Base-by-base conservation (phyloP, 768 basidiomycete genomes). In the Lactarius hengduanensis region DNA sequence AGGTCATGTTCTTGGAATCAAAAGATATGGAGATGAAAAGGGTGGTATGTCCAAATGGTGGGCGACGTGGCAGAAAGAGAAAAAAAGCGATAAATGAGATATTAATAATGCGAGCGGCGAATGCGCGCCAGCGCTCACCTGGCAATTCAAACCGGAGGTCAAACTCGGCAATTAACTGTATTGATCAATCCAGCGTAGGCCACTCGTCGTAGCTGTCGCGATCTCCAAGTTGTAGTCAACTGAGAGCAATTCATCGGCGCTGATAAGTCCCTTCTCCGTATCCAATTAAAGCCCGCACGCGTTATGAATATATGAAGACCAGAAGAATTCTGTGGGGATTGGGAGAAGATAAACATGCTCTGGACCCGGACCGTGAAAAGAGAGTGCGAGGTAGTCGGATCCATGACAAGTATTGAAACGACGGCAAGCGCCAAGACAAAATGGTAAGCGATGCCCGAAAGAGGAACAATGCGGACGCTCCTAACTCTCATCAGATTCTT, bases 291-390 rank as follows among this genome's bases (percentile, higher is more conserved):
- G 10, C n/a, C 18, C 30, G 40, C 10, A 13, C 18, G 26, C 38
- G 15, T 40, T 22, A 16, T 26, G 47, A 13, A 38, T 40, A 15
- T 40, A 15, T 40, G 38, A 7, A 57, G 5, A 41, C 30, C 38
- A 4, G 54, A 55, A n/a, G 28, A 28, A 28, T n/a, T 34, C 41
- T 32, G 43, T 16, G n/a, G 6, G 41, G 18, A 16, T 38, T 38
- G 8, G 18, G 40, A 32, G 11, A 18, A 32, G 22, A 26, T 41
- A 38, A 38, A 32, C 32, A 36, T 16, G 32, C 45, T 13, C 11
- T 28, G 57, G n/a, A 57, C 4, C 58, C 63, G 63, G 43, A 16
- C 57, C 34, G 57, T 26, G 47, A 56, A n/a, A 32, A 32, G 20
- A 22, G 36, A 11, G 43, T 63, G n/a, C 18, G 45, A 50, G 26